Evolutionary conservation across 441 rosid genomes (phyloP), one percentile per base, ranked within the genome.

Genomic region (Aleurites moluccanus): DNA sequence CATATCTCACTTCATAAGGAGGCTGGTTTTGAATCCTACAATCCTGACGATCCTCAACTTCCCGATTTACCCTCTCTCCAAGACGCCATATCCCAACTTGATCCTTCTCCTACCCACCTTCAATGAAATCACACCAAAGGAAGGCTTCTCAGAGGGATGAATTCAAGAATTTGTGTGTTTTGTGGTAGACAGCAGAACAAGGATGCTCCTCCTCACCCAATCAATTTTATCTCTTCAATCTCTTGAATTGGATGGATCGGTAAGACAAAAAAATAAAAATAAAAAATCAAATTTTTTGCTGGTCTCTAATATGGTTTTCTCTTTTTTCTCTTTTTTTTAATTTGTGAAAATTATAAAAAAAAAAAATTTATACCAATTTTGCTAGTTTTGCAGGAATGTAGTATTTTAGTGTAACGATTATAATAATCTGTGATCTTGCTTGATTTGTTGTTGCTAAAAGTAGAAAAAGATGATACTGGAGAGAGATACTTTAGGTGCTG

Each of bases 171-270:
- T 79, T 93, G 99, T 75, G 85, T 91, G 45, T 93, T 95, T 83
- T 95, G 98, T 57, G 97, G 99, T 40, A 77, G 84, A 25, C 86
- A 80, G 40, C 89, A 77, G 66, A 73, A 78, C 50, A 77, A 27
- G n/a, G 89, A 86, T 13, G 78, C 71, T 28, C 83, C 88, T 40
- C 97, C 91, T 49, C 85, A 83, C 56, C 90, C 97, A 0, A 85
- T 95, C 83, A 87, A 90, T 76, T 90, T 93, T 75, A 82, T 77
- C 93, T 65, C 97, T 95, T 56, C 82, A 67, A 62, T 85, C 91
- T 42, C 92, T 95, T 13, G 73, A 76, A 60, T 83, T 95, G 28
- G 87, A 95, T 70, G 98, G 91, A 90, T 87, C 93, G 80, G 98
- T 95, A 75, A 85, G 88, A 73, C 11, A 7, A 3, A 3, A 44